Evolutionary conservation across 208 protist species (phyloP).

Genomic region (Wallacemonas collosoma): DNA sequence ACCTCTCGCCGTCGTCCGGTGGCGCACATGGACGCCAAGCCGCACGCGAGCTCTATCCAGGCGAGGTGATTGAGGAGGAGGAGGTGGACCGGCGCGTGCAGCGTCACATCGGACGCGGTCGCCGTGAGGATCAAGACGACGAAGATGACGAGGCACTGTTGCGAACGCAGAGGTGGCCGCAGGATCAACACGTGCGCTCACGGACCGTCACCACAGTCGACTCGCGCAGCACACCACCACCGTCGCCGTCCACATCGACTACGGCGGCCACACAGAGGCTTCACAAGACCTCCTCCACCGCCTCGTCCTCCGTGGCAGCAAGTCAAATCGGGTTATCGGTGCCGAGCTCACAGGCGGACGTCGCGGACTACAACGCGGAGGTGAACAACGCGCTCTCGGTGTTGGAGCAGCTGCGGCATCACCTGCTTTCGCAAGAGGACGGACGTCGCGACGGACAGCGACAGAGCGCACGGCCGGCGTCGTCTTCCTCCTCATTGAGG

Average conservation of each 20-base stretch:
- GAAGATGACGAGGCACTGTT: background rate
- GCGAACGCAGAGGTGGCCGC: no score
- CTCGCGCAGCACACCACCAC: no score
- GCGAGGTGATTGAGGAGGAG: slow-evolving; percentile 12
- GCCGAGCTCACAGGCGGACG: slow-evolving; percentile 5
- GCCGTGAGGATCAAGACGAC: background rate
- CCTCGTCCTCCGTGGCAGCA: no score
- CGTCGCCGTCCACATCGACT: no score
- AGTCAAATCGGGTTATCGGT: background rate
- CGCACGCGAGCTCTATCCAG: slow-evolving; percentile 3
- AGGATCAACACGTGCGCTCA: no score
- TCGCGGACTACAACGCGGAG: slow-evolving; percentile 35
- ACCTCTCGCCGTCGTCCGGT: slow-evolving; percentile 1
- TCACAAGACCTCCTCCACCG: no score
- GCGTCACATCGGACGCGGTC: background rate
- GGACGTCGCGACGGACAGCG: background rate
- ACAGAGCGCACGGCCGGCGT: background rate
- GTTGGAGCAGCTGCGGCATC: slow-evolving; percentile 29
- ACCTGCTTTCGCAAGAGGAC: slow-evolving; percentile 6
- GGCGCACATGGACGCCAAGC: background rate
- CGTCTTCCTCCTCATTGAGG: slow-evolving; percentile 11
- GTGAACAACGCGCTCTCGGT: slow-evolving; percentile 77
- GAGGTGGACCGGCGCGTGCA: background rate
- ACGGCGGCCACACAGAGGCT: no score
- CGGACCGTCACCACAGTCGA: no score